Evolutionary conservation across 2,329 filamentous ascomycete species (phyloP).

Genomic region (Hansfordia pulvinata): DNA sequence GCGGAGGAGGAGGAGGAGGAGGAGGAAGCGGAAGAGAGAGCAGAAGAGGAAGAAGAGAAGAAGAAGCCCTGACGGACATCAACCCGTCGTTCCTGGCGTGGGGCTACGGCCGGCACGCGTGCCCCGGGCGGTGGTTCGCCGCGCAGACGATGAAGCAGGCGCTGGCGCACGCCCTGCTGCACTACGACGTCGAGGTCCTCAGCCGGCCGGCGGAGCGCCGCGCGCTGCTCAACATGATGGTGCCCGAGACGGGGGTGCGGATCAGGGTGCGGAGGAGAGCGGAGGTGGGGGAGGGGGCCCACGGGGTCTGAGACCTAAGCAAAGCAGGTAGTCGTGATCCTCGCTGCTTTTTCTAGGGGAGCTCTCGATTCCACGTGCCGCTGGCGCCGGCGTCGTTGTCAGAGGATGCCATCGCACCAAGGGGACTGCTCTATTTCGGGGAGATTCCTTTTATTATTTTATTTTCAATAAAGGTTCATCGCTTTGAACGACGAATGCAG

Average conservation of each 20-base stretch:
- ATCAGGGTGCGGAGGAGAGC: slow-evolving; percentile 1
- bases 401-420: too few relatives aligned
- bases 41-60: not conserved
- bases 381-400: too few relatives aligned
- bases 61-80: slow-evolving; percentile 1
- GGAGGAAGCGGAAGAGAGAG: not conserved
- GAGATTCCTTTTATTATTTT: too few relatives aligned
- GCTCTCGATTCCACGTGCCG: too few relatives aligned
- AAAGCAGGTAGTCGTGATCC: too few relatives aligned
- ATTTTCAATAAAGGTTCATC: too few relatives aligned
- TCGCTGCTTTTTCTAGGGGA: too few relatives aligned
- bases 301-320: too few relatives aligned
- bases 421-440: too few relatives aligned
- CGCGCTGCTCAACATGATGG: slow-evolving; percentile 2
- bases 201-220: not conserved
- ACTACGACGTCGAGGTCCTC: slow-evolving; percentile 5
- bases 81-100: slow-evolving; percentile 2
- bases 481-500: too few relatives aligned
- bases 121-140: slow-evolving; percentile 6
- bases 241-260: slow-evolving; percentile 1
- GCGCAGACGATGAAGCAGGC: slow-evolving; percentile 6
- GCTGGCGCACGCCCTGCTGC: slow-evolving; percentile 4
- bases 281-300: slow-evolving; percentile 1
- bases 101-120: slow-evolving; percentile 7
- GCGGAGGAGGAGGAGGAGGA: not conserved